phyloP scores from a whole-genome alignment of 257 asterid genomes.

The Prunella vulgaris region DNA sequence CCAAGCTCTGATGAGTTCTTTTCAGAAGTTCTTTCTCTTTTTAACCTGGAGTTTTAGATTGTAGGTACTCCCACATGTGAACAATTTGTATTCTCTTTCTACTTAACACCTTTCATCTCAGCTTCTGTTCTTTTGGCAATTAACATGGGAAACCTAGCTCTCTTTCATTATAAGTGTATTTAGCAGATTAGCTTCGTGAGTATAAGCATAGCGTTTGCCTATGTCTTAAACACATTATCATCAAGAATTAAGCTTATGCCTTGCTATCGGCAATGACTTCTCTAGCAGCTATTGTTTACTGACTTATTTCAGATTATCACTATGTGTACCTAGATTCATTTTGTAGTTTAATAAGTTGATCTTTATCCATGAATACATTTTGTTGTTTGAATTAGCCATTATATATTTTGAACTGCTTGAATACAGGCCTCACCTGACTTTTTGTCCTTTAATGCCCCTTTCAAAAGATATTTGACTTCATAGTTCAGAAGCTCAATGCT shows the following conservation, averaged over 20 bases:
- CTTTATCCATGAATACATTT: conserved; percentile 3
- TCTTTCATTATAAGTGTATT: background rate
- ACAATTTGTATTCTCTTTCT: background rate
- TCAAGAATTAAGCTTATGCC: background rate
- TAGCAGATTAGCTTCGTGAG: background rate
- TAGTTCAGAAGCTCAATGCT: conserved; percentile 89
- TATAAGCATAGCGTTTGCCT: background rate
- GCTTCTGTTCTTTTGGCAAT: background rate
- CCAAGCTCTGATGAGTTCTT: conserved; percentile 3
- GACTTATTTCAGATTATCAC: background rate
- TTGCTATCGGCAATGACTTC: background rate
- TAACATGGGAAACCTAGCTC: background rate
- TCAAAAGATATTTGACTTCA: conserved; percentile 76
- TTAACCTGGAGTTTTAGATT: conserved; percentile 13
- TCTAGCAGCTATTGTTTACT: conserved; percentile 3
- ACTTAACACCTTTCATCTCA: background rate
- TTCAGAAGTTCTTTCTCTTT: background rate
- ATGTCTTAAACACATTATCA: background rate
- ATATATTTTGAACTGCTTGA: conserved; percentile 8
- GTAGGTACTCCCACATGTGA: background rate
- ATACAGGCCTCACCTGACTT: conserved; percentile 14
- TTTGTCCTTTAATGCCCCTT: conserved; percentile 25
- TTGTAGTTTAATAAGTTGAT: conserved; percentile 14
- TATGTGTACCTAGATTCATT: background rate
- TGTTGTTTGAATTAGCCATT: conserved; percentile 18